phyloP scores from a whole-genome alignment of 2,329 filamentous ascomycete species.

The Aspergillus udagawae region DNA sequence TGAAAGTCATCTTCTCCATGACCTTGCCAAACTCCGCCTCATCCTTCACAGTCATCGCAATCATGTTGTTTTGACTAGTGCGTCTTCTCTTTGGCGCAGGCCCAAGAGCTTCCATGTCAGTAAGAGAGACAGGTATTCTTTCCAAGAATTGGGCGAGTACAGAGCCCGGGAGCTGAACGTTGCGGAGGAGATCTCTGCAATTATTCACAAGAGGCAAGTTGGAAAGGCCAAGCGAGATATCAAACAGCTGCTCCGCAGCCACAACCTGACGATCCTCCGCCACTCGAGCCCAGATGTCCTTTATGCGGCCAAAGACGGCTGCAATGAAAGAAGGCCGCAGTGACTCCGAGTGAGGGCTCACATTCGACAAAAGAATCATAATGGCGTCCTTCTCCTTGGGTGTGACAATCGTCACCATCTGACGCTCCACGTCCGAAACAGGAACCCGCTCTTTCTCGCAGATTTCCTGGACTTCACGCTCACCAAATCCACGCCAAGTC shows the following conservation, averaged over 20 bases:
- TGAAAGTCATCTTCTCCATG: slow-evolving; percentile 75
- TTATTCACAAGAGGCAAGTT: slow-evolving; percentile 27
- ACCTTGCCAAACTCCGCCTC: slow-evolving; percentile 63
- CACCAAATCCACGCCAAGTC: slow-evolving; percentile 60
- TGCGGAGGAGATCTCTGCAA: slow-evolving; percentile 64
- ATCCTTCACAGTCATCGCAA: slow-evolving; percentile 58
- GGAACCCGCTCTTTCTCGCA: slow-evolving; percentile 50
- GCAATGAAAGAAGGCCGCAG: slow-evolving; percentile 56
- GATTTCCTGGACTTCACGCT: slow-evolving; percentile 48
- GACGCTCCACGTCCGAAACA: slow-evolving; percentile 47
- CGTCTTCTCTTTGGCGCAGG: slow-evolving; percentile 75
- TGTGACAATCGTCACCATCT: slow-evolving; percentile 51
- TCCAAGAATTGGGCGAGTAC: slow-evolving; percentile 70
- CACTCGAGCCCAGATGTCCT: slow-evolving; percentile 62
- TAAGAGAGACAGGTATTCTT: slow-evolving; percentile 64
- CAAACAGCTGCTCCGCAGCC: slow-evolving; percentile 38
- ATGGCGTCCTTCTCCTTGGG: slow-evolving; percentile 57
- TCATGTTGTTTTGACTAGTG: slow-evolving; percentile 68
- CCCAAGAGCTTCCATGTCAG: slow-evolving; percentile 66
- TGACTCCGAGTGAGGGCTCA: slow-evolving; percentile 41
- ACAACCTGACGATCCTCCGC: slow-evolving; percentile 33
- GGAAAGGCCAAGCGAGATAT: slow-evolving; percentile 34
- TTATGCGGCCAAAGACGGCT: slow-evolving; percentile 65
- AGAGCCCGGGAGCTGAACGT: slow-evolving; percentile 67
- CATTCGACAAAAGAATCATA: slow-evolving; percentile 49